Evolutionary conservation across 495 filamentous ascomycete species (phyloP).

Genomic region (Oleoguttula mirabilis): DNA sequence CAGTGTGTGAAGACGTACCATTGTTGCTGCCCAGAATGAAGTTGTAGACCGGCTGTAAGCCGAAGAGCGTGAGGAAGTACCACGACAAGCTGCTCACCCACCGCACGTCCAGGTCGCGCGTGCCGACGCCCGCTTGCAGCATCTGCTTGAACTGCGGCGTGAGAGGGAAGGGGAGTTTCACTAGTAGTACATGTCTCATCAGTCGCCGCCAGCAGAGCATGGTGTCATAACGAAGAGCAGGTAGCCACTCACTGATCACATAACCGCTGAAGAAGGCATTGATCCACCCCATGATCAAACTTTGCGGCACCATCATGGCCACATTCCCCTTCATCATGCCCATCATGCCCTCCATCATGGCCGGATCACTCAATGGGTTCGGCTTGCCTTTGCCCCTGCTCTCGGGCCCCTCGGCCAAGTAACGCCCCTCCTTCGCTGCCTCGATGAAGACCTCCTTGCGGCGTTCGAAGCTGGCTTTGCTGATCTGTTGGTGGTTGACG

Average conservation of each 20-base stretch:
- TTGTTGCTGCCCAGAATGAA: constrained; percentile 94
- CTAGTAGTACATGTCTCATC: constrained; percentile 32
- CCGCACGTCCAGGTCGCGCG: constrained; percentile 86
- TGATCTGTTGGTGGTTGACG: constrained; percentile 61
- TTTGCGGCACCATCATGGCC: constrained; percentile 99
- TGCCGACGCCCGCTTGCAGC: constrained; percentile 92
- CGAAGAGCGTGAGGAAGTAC: constrained; percentile 97
- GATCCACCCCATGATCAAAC: constrained; percentile 98
- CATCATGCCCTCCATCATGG: constrained; percentile 99
- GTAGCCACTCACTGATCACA: constrained; percentile 68
- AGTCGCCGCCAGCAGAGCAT: background rate
- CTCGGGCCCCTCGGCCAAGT: constrained; percentile 71
- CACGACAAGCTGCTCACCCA: constrained; percentile 98
- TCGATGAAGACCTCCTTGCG: constrained; percentile 70
- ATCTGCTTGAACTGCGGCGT: constrained; percentile 99
- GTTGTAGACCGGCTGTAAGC: constrained; percentile 93
- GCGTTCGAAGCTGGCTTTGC: constrained; percentile 58
- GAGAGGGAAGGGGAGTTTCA: constrained; percentile 96
- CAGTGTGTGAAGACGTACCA: too few species aligned
- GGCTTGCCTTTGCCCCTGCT: constrained; percentile 72
- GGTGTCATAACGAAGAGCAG: background rate
- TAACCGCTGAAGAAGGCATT: constrained; percentile 98
- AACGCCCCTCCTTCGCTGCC: constrained; percentile 71
- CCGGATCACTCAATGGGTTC: constrained; percentile 95
- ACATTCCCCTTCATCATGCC: constrained; percentile 99